phyloP scores from a whole-genome alignment of 140 eudicot species.

The Erigeron philadelphicus region DNA sequence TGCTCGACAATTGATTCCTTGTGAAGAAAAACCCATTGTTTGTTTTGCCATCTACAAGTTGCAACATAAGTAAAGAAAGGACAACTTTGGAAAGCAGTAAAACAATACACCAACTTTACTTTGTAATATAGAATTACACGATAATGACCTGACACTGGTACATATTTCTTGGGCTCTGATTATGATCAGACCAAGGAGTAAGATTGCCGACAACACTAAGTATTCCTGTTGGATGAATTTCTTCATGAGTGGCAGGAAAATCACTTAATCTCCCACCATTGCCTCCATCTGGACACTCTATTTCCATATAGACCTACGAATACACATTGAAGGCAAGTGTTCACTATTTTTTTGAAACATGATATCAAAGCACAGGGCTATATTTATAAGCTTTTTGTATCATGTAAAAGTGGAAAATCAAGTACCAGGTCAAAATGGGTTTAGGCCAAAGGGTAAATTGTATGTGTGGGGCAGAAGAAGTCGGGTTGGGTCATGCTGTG shows the following conservation, averaged over 20 bases:
- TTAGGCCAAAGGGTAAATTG: no score
- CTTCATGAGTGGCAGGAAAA: conserved; percentile 97
- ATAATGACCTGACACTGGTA: conserved; percentile 89
- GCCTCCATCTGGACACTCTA: conserved; percentile 94
- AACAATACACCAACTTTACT: not conserved
- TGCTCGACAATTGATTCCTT: conserved; percentile 72
- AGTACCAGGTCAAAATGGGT: no score
- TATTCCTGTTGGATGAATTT: conserved; percentile 93
- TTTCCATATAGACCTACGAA: conserved; percentile 86
- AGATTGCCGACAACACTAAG: conserved; percentile 94
- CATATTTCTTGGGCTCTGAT: conserved; percentile 98
- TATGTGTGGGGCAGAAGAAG: no score
- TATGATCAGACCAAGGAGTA: conserved; percentile 98
- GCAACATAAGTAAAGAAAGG: not conserved
- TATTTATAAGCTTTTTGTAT: no score
- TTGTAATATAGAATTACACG: not conserved
- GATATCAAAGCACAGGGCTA: no score
- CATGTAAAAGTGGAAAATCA: no score
- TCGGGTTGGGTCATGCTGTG: no score
- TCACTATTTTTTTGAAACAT: not conserved
- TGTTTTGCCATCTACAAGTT: conserved; percentile 84
- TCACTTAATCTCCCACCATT: conserved; percentile 58
- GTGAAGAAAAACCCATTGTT: conserved; percentile 94
- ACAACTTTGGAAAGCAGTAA: conserved; percentile 7
- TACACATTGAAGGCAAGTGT: not conserved